phyloP scores from a whole-genome alignment of 331 rosid species.

The Arachis monticola region DNA sequence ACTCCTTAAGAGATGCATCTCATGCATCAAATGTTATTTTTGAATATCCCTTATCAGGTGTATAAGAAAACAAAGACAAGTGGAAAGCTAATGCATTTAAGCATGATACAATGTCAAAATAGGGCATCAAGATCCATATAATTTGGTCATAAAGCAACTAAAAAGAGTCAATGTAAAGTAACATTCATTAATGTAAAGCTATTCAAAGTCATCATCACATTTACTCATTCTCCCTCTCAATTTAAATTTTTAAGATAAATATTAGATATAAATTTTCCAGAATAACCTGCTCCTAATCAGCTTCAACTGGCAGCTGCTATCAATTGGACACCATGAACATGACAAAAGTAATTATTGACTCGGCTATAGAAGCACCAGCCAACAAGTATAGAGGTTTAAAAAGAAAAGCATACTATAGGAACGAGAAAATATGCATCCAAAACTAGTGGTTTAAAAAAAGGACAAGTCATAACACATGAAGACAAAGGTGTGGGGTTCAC shows the following conservation, averaged over 20 bases:
- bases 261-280: background rate
- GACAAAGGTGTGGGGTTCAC: constrained; percentile 10
- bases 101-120: background rate
- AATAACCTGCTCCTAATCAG: background rate
- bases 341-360: background rate
- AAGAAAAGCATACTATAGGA: background rate
- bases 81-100: background rate
- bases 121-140: background rate
- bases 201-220: background rate
- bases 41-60: background rate
- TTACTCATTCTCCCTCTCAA: background rate
- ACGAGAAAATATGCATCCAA: background rate
- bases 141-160: background rate
- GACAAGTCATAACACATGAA: constrained; percentile 3
- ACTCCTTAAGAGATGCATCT: background rate
- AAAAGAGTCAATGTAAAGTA: background rate
- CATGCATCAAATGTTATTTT: background rate
- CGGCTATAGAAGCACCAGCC: background rate
- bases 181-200: background rate
- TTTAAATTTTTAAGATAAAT: background rate
- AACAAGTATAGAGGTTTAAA: background rate
- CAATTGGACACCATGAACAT: background rate
- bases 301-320: background rate
- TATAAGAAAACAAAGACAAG: background rate
- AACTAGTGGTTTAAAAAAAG: background rate